phyloP scores from a whole-genome alignment of 495 filamentous ascomycete species.

The Trypethelium eluteriae region DNA sequence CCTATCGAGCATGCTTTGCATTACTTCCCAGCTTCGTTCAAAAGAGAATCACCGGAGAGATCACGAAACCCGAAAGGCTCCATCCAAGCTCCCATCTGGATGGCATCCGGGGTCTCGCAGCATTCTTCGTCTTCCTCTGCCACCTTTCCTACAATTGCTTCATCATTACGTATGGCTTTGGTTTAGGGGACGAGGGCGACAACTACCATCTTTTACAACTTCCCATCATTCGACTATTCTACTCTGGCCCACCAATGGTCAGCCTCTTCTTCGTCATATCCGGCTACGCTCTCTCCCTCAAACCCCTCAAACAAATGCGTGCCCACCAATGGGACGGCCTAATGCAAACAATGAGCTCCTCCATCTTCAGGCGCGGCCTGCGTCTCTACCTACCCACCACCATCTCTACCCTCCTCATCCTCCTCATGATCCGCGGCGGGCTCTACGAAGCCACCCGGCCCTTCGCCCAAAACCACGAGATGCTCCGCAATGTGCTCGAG shows the following conservation, averaged over 20 bases:
- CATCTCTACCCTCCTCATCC: constrained; percentile 38
- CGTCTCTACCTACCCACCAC: constrained; percentile 42
- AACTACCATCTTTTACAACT: constrained; percentile 36
- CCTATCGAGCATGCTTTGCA: background rate
- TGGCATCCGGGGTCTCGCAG: constrained; percentile 24
- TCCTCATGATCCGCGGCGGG: background rate
- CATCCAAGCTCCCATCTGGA: constrained; percentile 22
- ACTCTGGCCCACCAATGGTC: constrained; percentile 45
- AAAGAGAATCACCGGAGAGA: constrained; percentile 6
- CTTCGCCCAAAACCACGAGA: background rate
- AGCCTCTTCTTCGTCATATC: constrained; percentile 33
- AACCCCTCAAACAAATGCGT: constrained; percentile 45
- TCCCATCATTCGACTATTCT: constrained; percentile 39
- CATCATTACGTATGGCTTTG: constrained; percentile 33
- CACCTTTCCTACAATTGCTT: constrained; percentile 29
- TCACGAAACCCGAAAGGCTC: background rate
- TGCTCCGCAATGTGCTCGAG: constrained; percentile 1
- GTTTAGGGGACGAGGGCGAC: constrained; percentile 22
- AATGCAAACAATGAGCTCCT: constrained; percentile 35
- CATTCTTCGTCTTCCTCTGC: constrained; percentile 25
- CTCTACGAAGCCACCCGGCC: background rate
- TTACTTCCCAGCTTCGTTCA: constrained; percentile 11
- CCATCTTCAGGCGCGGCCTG: constrained; percentile 41
- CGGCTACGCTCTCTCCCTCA: constrained; percentile 41
- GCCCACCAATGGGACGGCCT: constrained; percentile 36